Conservation (phyloP, 2,329 filamentous ascomycete genomes). For the Penicillium sclerotigenum region DNA sequence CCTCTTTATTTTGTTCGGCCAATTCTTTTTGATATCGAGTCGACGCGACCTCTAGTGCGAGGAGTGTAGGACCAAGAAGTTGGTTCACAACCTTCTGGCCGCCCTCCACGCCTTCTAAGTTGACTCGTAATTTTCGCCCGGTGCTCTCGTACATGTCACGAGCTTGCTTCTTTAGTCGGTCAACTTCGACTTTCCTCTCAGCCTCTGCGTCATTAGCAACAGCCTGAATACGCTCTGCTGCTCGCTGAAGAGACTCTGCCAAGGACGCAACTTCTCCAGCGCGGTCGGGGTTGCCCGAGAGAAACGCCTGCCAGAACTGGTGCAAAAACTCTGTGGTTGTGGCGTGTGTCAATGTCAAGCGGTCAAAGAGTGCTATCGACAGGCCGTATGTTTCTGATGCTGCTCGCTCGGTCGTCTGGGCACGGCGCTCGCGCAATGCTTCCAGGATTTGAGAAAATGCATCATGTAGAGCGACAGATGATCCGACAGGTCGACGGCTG, state of each 20-base stretch:
- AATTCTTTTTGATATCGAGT: constrained; percentile 69
- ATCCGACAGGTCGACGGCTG: constrained; percentile 58
- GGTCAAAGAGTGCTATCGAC: constrained; percentile 55
- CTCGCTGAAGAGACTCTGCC: constrained; percentile 75
- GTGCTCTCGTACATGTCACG: constrained; percentile 68
- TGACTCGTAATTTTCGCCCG: constrained; percentile 68
- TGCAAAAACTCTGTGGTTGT: constrained; percentile 95
- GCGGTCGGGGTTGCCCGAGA: constrained; percentile 80
- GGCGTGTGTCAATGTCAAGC: constrained; percentile 73
- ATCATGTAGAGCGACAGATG: constrained; percentile 61
- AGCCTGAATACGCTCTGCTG: constrained; percentile 72
- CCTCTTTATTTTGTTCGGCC: constrained; percentile 54
- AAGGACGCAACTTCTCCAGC: constrained; percentile 77
- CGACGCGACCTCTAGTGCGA: constrained; percentile 67
- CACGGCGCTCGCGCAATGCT: constrained; percentile 57
- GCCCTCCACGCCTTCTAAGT: constrained; percentile 64
- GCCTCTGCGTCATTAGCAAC: constrained; percentile 77
- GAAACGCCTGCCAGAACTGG: constrained; percentile 91
- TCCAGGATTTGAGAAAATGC: constrained; percentile 56
- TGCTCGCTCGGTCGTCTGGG: constrained; percentile 39
- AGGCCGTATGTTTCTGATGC: constrained; percentile 46
- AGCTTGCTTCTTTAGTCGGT: constrained; percentile 66
- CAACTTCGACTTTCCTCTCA: constrained; percentile 66
- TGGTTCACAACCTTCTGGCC: constrained; percentile 72
- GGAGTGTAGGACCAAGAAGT: constrained; percentile 70